Evolutionary conservation across 2,329 filamentous ascomycete genomes (phyloP), one percentile per base, ranked within the genome.

Genomic region (Mycosphaerella sp.): DNA sequence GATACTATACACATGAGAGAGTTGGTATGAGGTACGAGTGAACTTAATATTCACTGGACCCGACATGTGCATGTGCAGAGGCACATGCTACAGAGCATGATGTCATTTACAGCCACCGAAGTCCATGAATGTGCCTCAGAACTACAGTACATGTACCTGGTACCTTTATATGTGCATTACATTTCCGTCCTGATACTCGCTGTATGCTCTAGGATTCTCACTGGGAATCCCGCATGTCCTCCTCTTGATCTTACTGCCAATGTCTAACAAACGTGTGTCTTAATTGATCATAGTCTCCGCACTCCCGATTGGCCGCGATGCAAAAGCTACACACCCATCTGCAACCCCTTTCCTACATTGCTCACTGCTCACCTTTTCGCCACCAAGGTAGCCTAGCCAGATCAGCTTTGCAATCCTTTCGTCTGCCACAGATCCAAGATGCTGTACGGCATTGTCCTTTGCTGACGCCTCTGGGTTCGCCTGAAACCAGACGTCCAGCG

Each of bases 331-430:
- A 57, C 95, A 80, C 0, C 93, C 93, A 45, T 95, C 83, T 3
- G 95, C 86, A 48, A 98, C 86, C 62, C 81, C 95, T 72, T 83
- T 78, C 62, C 92, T 80, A 12, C 90, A 88, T 2, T 80, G 77
- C 70, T 95, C 89, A 59, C 89, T 95, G 31, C 90, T 90, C 8
- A 96, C 90, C 64, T 84, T 89, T 69, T 82, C 86, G 0, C 93
- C 93, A 4, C 83, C 89, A 32, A 98, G 76, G 72, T 95, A 98
- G 62, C 91, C 86, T 67, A 96, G 73, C 92, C 92, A 97, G 21
- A 97, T 74, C 56, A 92, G 74, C 54, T 87, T 81, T 53, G 86
- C 86, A 10, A 98, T 76, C 51, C 92, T 78, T 74, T 93, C 87
- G 66, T 97, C 93, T 0, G 71, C 64, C 1, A 97, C 83, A 0